These are phyloP conservation scores for Oryza longistaminata DNA, from an alignment of 176 grass and related monocot genomes.

Conservation along the genomic window DNA sequence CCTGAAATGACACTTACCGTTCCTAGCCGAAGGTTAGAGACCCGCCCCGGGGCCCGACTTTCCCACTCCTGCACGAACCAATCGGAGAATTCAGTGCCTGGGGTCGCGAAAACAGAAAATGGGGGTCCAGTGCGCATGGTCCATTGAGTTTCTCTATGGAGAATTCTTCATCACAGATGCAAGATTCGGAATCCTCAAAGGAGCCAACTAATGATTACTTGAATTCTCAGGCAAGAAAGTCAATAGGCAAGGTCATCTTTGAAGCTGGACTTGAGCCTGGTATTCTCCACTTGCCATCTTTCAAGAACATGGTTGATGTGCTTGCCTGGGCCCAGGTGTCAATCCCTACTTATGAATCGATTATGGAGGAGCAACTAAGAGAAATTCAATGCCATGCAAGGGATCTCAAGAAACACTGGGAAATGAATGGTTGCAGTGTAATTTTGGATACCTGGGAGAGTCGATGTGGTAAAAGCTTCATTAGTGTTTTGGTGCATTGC, in stretches of 20 bases:
- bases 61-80: too few relatives aligned
- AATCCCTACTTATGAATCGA: constrained; percentile 54
- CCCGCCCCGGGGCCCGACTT: too few relatives aligned
- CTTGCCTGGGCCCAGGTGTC: constrained; percentile 24
- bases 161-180: background rate
- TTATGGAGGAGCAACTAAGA: constrained; percentile 62
- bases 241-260: constrained; percentile 68
- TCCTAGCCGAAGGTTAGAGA: too few relatives aligned
- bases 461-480: constrained; percentile 46
- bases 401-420: constrained; percentile 61
- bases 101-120: too few relatives aligned
- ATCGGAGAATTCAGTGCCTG: too few relatives aligned
- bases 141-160: constrained; percentile 16
- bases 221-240: constrained; percentile 37
- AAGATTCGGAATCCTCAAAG: constrained; percentile 15
- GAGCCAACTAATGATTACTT: constrained; percentile 37
- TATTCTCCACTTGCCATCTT: constrained; percentile 59
- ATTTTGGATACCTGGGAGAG: constrained; percentile 72
- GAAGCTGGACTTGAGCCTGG: constrained; percentile 67
- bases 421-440: constrained; percentile 61
- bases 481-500: constrained; percentile 71
- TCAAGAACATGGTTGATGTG: constrained; percentile 57
- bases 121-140: too few relatives aligned
- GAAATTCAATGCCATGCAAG: constrained; percentile 51
- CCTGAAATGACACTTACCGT: too few relatives aligned